These are phyloP conservation scores for Termitomyces sp. DNA, from an alignment of 768 basidiomycete genomes.

Conservation along the genomic window DNA sequence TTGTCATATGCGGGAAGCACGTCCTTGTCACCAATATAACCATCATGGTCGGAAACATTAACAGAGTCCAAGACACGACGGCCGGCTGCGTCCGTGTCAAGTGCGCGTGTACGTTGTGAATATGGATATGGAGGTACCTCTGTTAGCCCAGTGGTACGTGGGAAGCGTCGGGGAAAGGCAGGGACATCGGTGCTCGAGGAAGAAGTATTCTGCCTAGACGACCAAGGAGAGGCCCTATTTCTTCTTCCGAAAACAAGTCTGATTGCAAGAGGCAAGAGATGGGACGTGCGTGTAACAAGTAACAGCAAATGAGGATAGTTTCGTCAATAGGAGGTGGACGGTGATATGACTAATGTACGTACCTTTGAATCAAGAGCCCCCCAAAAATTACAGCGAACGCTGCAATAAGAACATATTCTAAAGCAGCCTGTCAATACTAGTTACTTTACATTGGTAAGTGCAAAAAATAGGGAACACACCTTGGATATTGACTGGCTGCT, in stretches of 20 bases:
- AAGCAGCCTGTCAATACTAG: constrained; percentile 16
- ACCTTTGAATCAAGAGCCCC: constrained; percentile 20
- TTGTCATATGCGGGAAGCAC: constrained; percentile 42
- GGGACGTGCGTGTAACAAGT: background rate
- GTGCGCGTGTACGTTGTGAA: constrained; percentile 23
- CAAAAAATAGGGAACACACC: constrained; percentile 11
- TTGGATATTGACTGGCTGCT: constrained; percentile 16
- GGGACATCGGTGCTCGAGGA: background rate
- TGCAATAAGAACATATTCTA: constrained; percentile 26
- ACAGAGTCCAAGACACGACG: constrained; percentile 23
- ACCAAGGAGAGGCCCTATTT: constrained; percentile 7
- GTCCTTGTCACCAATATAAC: constrained; percentile 35
- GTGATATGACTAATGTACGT: constrained; percentile 5
- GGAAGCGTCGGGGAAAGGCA: constrained; percentile 8
- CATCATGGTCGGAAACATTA: constrained; percentile 23
- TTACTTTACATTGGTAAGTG: background rate
- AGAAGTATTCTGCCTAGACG: background rate
- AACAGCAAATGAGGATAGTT: background rate
- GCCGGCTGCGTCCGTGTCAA: constrained; percentile 35
- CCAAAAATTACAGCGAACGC: constrained; percentile 19
- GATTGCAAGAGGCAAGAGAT: background rate
- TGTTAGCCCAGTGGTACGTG: constrained; percentile 19
- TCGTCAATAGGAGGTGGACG: constrained; percentile 2
- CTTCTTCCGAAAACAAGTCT: constrained; percentile 1
- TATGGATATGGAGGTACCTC: constrained; percentile 14